A percentile compares a stretch with the other conserved stretches of the same genome.
Conservation (phyloP, 805 yeast genomes). For the Wickerhamiella musiphila region DNA sequence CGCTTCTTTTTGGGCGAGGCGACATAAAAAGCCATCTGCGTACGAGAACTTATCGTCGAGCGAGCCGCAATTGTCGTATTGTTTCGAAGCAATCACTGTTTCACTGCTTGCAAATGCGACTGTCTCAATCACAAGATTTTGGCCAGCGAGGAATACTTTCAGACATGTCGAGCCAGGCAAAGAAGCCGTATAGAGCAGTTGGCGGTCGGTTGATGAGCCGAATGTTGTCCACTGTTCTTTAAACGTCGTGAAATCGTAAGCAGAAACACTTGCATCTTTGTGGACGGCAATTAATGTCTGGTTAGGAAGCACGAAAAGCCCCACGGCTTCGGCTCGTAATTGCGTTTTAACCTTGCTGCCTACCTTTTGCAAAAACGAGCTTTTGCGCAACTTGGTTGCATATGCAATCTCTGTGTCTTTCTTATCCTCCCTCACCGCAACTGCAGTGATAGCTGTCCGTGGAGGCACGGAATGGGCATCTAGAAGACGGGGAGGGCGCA, state of each 20-base stretch:
- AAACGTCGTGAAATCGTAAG: conserved; percentile 2
- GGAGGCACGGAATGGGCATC: conserved; percentile 22
- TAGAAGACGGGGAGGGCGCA: conserved; percentile 20
- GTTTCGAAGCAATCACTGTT: neutral
- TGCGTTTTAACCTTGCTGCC: neutral
- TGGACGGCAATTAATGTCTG: no score
- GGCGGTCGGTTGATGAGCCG: neutral
- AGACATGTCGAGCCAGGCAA: conserved; percentile 1
- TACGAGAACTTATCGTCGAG: conserved; percentile 3
- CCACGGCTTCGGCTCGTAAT: conserved; percentile 5
- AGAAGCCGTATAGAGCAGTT: conserved; percentile 3
- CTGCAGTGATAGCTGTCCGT: conserved; percentile 16
- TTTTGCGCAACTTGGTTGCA: conserved; percentile 18
- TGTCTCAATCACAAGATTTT: neutral
- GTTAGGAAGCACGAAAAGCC: conserved; percentile 1
- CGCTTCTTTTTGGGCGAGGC: neutral
- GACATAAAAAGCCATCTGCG: conserved; percentile 4
- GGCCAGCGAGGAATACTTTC: neutral
- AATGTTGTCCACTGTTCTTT: conserved; percentile 2
- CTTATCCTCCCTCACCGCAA: conserved; percentile 3
- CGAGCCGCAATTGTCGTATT: no score
- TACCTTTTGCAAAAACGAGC: conserved; percentile 10
- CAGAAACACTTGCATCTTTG: conserved; percentile 1
- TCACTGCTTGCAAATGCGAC: neutral
- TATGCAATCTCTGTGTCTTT: conserved; percentile 8